Base-by-base conservation (phyloP, 495 filamentous ascomycete genomes). In the Aspergillus asperescens region DNA sequence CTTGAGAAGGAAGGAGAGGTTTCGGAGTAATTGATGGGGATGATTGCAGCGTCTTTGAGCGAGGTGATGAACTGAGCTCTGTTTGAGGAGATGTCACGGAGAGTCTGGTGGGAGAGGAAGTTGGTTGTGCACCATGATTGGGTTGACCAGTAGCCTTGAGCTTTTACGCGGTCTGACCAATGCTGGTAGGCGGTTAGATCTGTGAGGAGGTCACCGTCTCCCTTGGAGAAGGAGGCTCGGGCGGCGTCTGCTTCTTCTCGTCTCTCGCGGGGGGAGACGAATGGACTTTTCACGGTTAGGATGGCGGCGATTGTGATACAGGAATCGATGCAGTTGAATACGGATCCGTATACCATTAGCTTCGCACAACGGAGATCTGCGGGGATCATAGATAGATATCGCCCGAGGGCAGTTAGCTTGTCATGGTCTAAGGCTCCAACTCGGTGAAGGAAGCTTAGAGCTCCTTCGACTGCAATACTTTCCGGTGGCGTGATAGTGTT, bases 321-420 rank as follows among this genome's bases (percentile, higher is more conserved):
- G 37, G 91, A 78, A 58, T 95, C 88, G 13, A 97, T 82, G 58
- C 90, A 95, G 16, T 87, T 86, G 62, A 98, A 97, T 37, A 90
- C 92, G 1, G 89, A 86, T 13, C 93, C 94, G 58, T 94, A 95
- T 13, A 98, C 89, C 81, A 98, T 87, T 7, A 98, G 80, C 67
- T 98, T 98, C 16, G 86, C 87, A 65, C 89, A 95, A 9, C 94
- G 83, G 22, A 98, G 74, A 56, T 98, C 93, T 1, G 94, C 90
- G 3, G 93, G 93, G 34, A 98, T 95, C 84, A 94, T 86, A 31
- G 90, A 83, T 8, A 98, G 72, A 69, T 97, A 92, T 39, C 87
- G 80, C 32, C 93, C 93, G 1, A 98, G 82, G 0, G 90, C 90
- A 0, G 93, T 97, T 34, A 98, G 74, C 51, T 88, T 82, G 46